Conservation (phyloP, 345 rosid genomes). For the Diplotaxis tenuifolia region DNA sequence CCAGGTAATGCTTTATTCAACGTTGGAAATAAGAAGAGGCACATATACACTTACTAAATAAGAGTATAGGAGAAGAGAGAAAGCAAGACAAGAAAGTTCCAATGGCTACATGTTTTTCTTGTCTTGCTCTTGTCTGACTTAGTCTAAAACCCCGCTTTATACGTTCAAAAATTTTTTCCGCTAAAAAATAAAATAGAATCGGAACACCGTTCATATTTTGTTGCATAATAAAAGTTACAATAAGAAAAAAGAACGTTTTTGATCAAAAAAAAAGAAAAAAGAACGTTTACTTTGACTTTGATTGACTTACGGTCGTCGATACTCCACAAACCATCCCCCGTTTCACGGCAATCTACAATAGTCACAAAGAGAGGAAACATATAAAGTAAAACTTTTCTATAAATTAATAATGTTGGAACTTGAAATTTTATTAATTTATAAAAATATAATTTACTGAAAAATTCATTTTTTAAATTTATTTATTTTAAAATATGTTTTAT, state of each 20-base stretch:
- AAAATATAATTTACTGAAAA: too few species aligned
- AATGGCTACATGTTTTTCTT: background rate
- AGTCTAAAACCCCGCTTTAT: background rate
- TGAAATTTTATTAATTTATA: too few species aligned
- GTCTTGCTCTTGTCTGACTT: background rate
- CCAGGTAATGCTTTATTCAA: background rate
- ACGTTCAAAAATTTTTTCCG: too few species aligned
- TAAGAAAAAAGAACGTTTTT: too few species aligned
- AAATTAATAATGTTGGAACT: too few species aligned
- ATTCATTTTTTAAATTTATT: too few species aligned
- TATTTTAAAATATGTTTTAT: too few species aligned
- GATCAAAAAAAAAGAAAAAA: too few species aligned
- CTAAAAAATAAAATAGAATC: too few species aligned
- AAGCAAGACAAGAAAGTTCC: background rate
- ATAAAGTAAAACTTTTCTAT: too few species aligned
- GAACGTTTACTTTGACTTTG: background rate
- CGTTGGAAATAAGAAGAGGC: background rate
- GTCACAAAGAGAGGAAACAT: background rate
- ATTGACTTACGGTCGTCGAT: constrained; percentile 4
- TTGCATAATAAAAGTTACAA: background rate
- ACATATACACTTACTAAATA: background rate
- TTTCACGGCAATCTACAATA: background rate
- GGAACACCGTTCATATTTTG: background rate
- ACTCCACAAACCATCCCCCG: background rate
- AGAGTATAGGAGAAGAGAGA: background rate